Evolutionary conservation across 306 rosid genomes (phyloP), one percentile per base, ranked within the genome.

Genomic region (Macrotyloma uniflorum): DNA sequence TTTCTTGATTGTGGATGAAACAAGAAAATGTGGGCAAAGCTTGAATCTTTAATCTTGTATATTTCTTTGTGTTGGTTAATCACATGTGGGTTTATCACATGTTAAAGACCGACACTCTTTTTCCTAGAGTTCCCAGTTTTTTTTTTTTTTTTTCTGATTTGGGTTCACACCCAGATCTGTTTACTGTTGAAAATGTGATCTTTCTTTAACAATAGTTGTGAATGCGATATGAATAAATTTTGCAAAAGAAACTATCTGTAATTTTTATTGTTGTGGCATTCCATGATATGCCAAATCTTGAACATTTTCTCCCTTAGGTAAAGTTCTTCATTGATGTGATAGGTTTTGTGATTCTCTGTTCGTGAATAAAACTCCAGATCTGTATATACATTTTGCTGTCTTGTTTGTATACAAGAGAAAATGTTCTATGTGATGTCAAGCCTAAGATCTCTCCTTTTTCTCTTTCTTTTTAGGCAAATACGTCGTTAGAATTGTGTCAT

Each of bases 1-100:
- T 36, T 1, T 36, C 36, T 76, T 83, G 82, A 23, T 83, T 81
- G 22, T 67, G 80, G 46, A 68, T 72, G 53, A 72, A 55, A 45
- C 53, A 26, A 66, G 76, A 77, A 78, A 76, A 77, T 62, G n/a
- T 63, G 42, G n/a, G 14, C 63, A 8, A 65, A 77, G 70, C 22
- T 26, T 72, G 63, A 70, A 50, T 68, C 72, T 57, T 26, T 19
- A 58, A 38, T 4, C 38, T 81, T 66, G 1, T 65, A 5, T 13
- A 19, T 63, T 63, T 18, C 19, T 68, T 46, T 66, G 2, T 74
- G 4, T 65, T 49, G 28, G 10, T 43, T 50, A 14, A 54, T 62
- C 69, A 64, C 46, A 18, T 79, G 14, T 47, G 80, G 74, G 24
- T 57, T 50, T 63, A 20, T 64, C 28, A 15, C 49, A 35, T n/a